These are phyloP conservation scores for Auriculariales sp. DNA, from an alignment of 768 basidiomycete species.

Conservation along the genomic window DNA sequence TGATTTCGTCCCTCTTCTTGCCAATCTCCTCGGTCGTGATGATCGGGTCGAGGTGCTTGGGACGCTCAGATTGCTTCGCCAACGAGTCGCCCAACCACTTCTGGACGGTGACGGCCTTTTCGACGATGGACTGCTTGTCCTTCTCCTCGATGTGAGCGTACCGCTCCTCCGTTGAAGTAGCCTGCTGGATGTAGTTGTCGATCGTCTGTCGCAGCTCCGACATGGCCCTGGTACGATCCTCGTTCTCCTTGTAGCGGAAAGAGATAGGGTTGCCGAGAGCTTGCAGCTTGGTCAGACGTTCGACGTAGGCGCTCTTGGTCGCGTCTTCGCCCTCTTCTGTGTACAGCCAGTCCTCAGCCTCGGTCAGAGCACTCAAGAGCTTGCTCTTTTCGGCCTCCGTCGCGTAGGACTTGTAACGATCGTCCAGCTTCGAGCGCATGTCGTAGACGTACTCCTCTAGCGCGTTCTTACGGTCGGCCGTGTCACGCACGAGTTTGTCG, in stretches of 20 bases:
- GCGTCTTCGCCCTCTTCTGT: slow-evolving; percentile 93
- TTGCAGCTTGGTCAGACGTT: slow-evolving; percentile 71
- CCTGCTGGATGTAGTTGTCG: slow-evolving; percentile 73
- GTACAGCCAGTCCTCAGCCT: slow-evolving; percentile 95
- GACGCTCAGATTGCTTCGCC: slow-evolving; percentile 69
- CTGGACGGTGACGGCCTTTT: slow-evolving; percentile 77
- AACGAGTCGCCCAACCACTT: slow-evolving; percentile 95
- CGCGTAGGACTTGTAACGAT: slow-evolving; percentile 66
- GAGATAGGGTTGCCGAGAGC: slow-evolving; percentile 76
- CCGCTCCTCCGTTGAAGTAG: slow-evolving; percentile 72
- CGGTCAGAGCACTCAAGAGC: slow-evolving; percentile 52
- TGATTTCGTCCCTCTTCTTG: slow-evolving; percentile 87
- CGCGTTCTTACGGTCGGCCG: slow-evolving; percentile 98
- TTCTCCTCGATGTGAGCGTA: slow-evolving; percentile 81
- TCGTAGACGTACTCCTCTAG: slow-evolving; percentile 99
- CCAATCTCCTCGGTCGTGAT: slow-evolving; percentile 67
- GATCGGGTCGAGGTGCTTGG: slow-evolving; percentile 81
- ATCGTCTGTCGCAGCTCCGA: slow-evolving; percentile 73
- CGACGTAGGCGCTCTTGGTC: slow-evolving; percentile 85
- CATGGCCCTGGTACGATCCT: slow-evolving; percentile 63
- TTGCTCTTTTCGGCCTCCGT: slow-evolving; percentile 63
- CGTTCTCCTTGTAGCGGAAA: slow-evolving; percentile 67
- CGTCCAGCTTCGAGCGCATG: slow-evolving; percentile 82
- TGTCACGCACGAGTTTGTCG: slow-evolving; percentile 96
- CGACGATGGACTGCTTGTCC: slow-evolving; percentile 74